Conservation (phyloP, 2,329 filamentous ascomycete genomes). For the Pezicula neosporulosa region DNA sequence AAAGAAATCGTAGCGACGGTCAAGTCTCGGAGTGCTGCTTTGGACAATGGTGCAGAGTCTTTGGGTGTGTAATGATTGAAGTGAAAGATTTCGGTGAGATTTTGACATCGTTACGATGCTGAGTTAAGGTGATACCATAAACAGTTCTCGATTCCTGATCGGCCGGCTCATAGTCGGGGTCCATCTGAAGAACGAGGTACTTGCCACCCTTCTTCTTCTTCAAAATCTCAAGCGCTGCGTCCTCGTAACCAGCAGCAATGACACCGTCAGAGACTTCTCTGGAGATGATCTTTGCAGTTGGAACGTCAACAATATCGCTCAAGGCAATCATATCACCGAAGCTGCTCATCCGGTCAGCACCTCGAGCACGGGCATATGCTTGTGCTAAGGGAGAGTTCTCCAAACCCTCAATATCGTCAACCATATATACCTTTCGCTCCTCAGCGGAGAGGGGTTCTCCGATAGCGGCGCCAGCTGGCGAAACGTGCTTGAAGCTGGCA, state of each 20-base stretch:
- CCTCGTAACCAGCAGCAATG: constrained; percentile 83
- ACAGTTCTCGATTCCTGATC: constrained; percentile 77
- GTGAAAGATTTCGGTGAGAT: constrained; percentile 84
- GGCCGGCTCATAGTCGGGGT: constrained; percentile 77
- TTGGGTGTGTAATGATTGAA: constrained; percentile 83
- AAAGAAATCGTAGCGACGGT: constrained; percentile 94
- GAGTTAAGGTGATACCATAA: constrained; percentile 83
- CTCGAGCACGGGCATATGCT: constrained; percentile 92
- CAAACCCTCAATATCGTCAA: constrained; percentile 88
- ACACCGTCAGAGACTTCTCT: constrained; percentile 97
- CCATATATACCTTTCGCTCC: constrained; percentile 97
- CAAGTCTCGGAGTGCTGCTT: constrained; percentile 81
- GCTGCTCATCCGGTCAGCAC: constrained; percentile 97
- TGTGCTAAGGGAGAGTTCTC: constrained; percentile 84
- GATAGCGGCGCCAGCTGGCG: constrained; percentile 91
- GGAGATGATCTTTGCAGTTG: constrained; percentile 95
- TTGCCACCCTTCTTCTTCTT: constrained; percentile 98
- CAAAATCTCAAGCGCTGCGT: constrained; percentile 83
- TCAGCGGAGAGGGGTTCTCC: constrained; percentile 80
- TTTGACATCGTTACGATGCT: constrained; percentile 88
- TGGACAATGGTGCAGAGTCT: constrained; percentile 67
- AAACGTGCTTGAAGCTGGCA: constrained; percentile 98
- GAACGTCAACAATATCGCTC: constrained; percentile 83
- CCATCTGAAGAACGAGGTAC: constrained; percentile 94
- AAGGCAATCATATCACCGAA: constrained; percentile 96